Evolutionary conservation across 331 rosid species (phyloP).

Genomic region (Telfairia occidentalis): DNA sequence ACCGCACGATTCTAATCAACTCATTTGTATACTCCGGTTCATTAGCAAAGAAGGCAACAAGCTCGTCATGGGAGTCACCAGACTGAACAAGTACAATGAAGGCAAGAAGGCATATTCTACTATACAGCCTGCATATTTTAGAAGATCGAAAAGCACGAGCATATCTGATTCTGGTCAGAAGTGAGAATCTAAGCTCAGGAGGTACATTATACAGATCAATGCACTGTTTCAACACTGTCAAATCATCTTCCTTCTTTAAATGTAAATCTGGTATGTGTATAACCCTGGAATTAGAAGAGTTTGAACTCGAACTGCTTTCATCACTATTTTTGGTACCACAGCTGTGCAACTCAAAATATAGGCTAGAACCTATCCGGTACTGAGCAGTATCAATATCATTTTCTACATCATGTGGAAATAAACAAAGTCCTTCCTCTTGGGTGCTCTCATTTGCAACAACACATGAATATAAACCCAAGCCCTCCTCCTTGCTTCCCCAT

Average conservation of each 20-base stretch:
- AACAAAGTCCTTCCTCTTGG: conserved; percentile 54
- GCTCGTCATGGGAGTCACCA: conserved; percentile 89
- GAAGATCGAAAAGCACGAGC: conserved; percentile 81
- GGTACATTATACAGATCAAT: conserved; percentile 65
- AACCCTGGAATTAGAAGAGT: conserved; percentile 46
- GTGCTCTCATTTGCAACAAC: conserved; percentile 69
- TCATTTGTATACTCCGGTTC: conserved; percentile 97
- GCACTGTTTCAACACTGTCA: conserved; percentile 65
- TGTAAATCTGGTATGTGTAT: conserved; percentile 81
- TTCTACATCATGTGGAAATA: conserved; percentile 76
- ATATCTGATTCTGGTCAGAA: conserved; percentile 89
- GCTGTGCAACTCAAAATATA: conserved; percentile 84
- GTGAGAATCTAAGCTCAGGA: conserved; percentile 64
- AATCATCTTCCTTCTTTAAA: conserved; percentile 67
- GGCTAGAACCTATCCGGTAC: conserved; percentile 74
- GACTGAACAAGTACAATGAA: conserved; percentile 91
- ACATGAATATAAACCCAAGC: conserved; percentile 86
- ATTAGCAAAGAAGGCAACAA: conserved; percentile 85
- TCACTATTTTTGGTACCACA: conserved; percentile 36
- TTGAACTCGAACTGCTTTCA: conserved; percentile 30
- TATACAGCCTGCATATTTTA: conserved; percentile 72
- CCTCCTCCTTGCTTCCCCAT: conserved; percentile 99
- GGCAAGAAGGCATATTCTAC: conserved; percentile 90
- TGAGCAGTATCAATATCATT: conserved; percentile 59
- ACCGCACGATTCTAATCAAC: conserved; percentile 78